phyloP scores from a whole-genome alignment of 768 basidiomycete genomes.

The Lactarius vividus region DNA sequence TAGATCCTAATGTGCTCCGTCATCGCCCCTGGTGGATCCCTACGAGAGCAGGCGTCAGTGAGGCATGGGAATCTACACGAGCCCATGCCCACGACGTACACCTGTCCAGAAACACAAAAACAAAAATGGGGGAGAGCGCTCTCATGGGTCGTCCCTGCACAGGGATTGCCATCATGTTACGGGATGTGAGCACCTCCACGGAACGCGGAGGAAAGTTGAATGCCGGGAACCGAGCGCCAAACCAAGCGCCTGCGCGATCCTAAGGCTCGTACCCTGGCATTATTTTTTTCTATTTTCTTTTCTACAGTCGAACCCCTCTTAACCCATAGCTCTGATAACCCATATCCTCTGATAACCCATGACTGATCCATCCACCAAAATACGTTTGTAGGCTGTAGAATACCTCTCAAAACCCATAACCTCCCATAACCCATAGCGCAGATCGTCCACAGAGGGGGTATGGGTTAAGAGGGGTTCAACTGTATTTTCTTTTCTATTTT shows the following conservation, averaged over 20 bases:
- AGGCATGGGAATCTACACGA: constrained; percentile 1
- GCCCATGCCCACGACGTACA: neutral
- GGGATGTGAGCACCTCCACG: constrained; percentile 1
- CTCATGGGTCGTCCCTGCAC: neutral
- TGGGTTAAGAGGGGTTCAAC: no score
- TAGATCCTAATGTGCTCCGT: neutral
- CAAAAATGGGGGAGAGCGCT: neutral
- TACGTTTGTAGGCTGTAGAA: no score
- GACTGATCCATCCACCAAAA: no score
- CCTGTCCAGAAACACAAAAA: neutral
- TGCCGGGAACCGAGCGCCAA: neutral
- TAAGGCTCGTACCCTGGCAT: neutral
- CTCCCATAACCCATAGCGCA: no score
- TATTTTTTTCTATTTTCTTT: neutral
- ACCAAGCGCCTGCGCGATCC: neutral
- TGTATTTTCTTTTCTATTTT: neutral
- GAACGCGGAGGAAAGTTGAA: constrained; percentile 6
- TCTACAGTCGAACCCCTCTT: no score
- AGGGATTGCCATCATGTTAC: constrained; percentile 2
- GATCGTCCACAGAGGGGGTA: no score
- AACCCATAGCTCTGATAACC: no score
- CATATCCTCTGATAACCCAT: no score
- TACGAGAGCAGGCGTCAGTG: neutral
- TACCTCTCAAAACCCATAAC: no score
- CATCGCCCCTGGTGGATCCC: constrained; percentile 10